Evolutionary conservation across 2,329 filamentous ascomycete species (phyloP), one percentile per base, ranked within the genome.

Genomic region (Trichoderma sp.): DNA sequence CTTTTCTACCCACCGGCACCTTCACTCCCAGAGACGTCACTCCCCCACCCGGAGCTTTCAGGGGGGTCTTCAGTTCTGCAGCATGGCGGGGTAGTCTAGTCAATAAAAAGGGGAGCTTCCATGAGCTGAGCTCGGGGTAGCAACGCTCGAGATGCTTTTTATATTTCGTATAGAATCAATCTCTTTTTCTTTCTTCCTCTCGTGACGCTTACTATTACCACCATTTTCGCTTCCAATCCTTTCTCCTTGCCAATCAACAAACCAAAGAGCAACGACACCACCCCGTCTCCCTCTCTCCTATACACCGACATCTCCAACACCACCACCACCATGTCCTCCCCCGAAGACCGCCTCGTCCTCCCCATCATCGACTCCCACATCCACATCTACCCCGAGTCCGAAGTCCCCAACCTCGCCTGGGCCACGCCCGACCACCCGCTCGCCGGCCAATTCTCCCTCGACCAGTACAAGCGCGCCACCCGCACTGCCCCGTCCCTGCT

Each of bases 311-410:
- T 16, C 46, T 24, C 39, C 39, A 60, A 14, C 43, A 52, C 7
- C 39, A 39, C 10, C 61, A 16, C 4, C 39, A 6, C 26, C 28
- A 26, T 67, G 65, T 24, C 68, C 71, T 80, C 80, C 79, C 74
- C 81, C 68, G 76, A 83, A 58, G 72, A 78, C 26, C 76, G 79
- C 73, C 76, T 81, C 74, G 69, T 80, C 74, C 81, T 85, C 78
- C 87, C 84, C 75, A 90, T 97, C 76, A 88, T 97, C 79, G 94
- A 97, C 83, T 91, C 93, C 49, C 95, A 97, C 83, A 91, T 97
- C 80, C 94, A 97, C 82, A 89, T 97, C 76, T 97, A 89, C 83
- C 91, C 93, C 55, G 79, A 83, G 56, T 85, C 86, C 65, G 91
- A 95, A 74, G 77, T 91, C 64, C 76, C 84, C 66, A 86, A 87